A percentile compares a stretch with the other conserved stretches of the same genome.
These are phyloP conservation scores for Diaporthe vaccinii DNA, from an alignment of 2,329 filamentous ascomycete species.

Conservation along the genomic window DNA sequence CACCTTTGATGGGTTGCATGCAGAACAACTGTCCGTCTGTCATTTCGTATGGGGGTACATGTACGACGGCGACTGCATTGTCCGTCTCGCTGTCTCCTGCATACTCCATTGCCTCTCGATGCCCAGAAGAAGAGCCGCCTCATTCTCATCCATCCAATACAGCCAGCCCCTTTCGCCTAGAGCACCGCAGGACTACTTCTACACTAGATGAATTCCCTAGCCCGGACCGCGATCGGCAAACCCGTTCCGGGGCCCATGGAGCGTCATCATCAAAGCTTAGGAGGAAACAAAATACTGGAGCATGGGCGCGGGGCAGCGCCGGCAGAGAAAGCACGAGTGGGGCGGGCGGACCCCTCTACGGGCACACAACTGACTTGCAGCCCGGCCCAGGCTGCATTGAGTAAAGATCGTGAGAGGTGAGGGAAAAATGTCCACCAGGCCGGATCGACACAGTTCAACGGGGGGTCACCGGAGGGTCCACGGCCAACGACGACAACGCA, in stretches of 20 bases:
- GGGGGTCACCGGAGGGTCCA: neutral
- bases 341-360: conserved; percentile 12
- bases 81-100: neutral
- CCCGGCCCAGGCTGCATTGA: conserved; percentile 9
- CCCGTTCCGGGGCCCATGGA: conserved; percentile 1
- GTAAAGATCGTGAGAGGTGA: conserved; percentile 19
- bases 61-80: neutral
- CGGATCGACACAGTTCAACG: neutral
- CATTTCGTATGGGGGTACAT: neutral
- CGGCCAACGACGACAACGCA: neutral
- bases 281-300: neutral
- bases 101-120: neutral
- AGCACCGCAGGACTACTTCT: neutral
- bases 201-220: neutral
- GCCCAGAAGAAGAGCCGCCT: neutral
- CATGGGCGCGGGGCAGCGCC: conserved; percentile 30
- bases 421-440: conserved; percentile 1
- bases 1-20: neutral
- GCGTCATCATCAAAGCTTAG: conserved; percentile 25
- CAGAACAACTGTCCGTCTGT: neutral
- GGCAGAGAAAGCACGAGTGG: conserved; percentile 8
- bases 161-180: conserved; percentile 2
- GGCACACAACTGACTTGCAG: conserved; percentile 1
- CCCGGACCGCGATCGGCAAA: conserved; percentile 36
- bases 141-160: neutral